Base-by-base conservation (phyloP, 2,329 filamentous ascomycete genomes). In the Neonectria magnoliae region DNA sequence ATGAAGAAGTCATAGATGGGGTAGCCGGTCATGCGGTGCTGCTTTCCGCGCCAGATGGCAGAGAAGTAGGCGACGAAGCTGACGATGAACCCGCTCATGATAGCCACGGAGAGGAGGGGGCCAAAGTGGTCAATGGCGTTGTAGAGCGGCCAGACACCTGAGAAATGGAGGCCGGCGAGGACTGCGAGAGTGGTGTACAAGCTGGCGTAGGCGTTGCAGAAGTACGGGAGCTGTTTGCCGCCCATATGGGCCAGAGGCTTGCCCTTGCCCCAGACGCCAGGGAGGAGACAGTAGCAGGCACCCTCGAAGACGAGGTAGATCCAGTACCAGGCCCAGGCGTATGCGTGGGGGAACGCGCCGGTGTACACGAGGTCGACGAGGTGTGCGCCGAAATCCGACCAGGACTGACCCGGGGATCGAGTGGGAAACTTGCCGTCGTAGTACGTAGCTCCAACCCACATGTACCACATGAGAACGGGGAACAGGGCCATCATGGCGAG, bases 401-500 rank as follows among this genome's bases (percentile, higher is more conserved):
- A 88, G 71, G 85, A 90, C 83, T 97, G 86, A 45, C 87, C 91
- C 47, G 87, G 77, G 2, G 82, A 81, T 1, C 89, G 92, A 47
- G 83, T 81, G 16, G 96, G 96, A 56, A 97, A 84, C 68, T 92
- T 90, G 72, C 95, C 95, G 76, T 93, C 84, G 81, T 98, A 99
- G 82, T 95, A 97, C 54, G 91, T 94, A 36, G 95, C 92, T 55
- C 96, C 96, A 79, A 97, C 90, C 94, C 94, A 98, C 94, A 99
- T 97, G 83, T 98, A 98, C 87, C 93, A 98, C 95, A 98, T 98
- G 73, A 99, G 87, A 41, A 90, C 67, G n/a, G 96, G 96, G 81
- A 98, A 99, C 50, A 91, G 89, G 67, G 94, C 86, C 93, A 98
- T 98, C 88, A 98, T 94, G 71, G 87, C 83, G 16, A 87, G 81